Conservation (phyloP, 2,329 filamentous ascomycete genomes). For the Sordariomycetes sp. region DNA sequence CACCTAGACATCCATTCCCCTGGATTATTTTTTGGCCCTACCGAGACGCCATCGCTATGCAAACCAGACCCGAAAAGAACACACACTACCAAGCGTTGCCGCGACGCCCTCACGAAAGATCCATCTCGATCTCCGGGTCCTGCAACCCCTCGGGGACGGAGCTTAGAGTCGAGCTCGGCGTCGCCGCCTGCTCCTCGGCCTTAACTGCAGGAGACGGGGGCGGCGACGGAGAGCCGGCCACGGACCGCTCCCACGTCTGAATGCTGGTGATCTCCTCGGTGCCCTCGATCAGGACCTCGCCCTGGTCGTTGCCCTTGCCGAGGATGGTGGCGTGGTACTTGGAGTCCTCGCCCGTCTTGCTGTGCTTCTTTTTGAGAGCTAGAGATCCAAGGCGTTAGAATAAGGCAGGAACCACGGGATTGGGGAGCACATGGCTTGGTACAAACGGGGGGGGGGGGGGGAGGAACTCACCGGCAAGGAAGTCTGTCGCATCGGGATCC, state of each 20-base stretch:
- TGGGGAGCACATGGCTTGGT: not conserved
- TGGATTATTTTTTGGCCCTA: not conserved
- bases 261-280: constrained; percentile 54
- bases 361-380: constrained; percentile 87
- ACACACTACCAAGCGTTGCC: not conserved
- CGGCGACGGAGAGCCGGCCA: constrained; percentile 16
- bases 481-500: constrained; percentile 55
- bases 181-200: constrained; percentile 22
- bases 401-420: constrained; percentile 4
- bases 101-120: constrained; percentile 23
- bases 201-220: not conserved
- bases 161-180: constrained; percentile 44
- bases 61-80: constrained; percentile 9
- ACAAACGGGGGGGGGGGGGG: not conserved
- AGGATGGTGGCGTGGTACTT: constrained; percentile 79
- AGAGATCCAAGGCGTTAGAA: constrained; percentile 8
- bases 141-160: constrained; percentile 40
- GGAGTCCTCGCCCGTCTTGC: constrained; percentile 77
- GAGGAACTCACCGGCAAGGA: constrained; percentile 46
- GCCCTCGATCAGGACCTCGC: constrained; percentile 68
- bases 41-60: constrained; percentile 33
- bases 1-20: not conserved
- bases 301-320: constrained; percentile 61
- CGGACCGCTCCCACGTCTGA: constrained; percentile 48
- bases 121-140: constrained; percentile 38